Conservation (phyloP, 192 early-diverging fungal species). For the Piromyces sp. region DNA sequence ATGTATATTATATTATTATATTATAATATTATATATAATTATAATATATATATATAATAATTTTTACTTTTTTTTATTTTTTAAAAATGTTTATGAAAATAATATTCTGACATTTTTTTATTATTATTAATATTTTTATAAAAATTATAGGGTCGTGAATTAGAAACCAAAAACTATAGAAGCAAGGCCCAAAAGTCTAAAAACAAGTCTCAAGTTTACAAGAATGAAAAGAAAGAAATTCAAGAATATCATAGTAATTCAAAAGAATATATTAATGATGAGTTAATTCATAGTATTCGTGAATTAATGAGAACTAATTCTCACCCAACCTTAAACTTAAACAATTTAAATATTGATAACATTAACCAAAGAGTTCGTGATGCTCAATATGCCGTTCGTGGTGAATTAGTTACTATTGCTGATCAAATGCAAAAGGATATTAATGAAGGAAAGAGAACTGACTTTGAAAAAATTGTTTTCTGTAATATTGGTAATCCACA, state of each 20-base stretch:
- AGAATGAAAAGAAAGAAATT: background rate
- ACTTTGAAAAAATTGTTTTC: conserved; percentile 50
- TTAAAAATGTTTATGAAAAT: too few relatives aligned
- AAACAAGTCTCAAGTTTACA: background rate
- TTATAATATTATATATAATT: too few relatives aligned
- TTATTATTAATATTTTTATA: too few relatives aligned
- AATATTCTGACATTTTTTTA: too few relatives aligned
- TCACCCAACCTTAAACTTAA: background rate
- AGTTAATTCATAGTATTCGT: background rate
- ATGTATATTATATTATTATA: too few relatives aligned
- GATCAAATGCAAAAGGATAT: conserved; percentile 50
- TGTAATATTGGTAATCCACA: conserved; percentile 93
- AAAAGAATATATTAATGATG: background rate
- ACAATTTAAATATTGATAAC: conserved; percentile 22
- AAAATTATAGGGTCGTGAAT: background rate
- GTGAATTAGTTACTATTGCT: conserved; percentile 83
- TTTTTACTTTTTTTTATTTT: too few relatives aligned
- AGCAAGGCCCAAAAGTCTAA: background rate
- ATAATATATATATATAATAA: too few relatives aligned
- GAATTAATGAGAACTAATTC: background rate
- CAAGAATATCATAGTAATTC: background rate
- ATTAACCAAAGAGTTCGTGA: conserved; percentile 55
- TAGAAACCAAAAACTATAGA: background rate
- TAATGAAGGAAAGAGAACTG: conserved; percentile 10
- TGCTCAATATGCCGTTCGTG: conserved; percentile 89